Evolutionary conservation across 2,329 filamentous ascomycete species (phyloP).

Genomic region (Myotisia sp.): DNA sequence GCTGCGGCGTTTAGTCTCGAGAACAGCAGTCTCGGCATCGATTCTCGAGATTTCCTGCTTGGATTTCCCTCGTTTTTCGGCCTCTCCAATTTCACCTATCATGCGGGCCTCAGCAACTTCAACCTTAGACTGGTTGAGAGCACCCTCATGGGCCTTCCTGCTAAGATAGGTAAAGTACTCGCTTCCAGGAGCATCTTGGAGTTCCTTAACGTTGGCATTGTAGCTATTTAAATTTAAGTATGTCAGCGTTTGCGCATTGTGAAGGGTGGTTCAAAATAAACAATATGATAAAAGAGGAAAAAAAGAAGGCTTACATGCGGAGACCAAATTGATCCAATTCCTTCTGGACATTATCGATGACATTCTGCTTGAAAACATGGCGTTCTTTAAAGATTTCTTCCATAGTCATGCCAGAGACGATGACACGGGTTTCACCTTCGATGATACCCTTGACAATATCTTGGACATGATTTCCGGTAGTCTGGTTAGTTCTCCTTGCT

Average conservation of each 20-base stretch:
- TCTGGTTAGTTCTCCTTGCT: constrained; percentile 25
- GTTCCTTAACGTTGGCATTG: constrained; percentile 70
- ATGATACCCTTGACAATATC: constrained; percentile 84
- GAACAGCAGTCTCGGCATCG: constrained; percentile 67
- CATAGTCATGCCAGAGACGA: constrained; percentile 84
- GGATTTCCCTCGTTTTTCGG: constrained; percentile 62
- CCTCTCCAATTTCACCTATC: constrained; percentile 50
- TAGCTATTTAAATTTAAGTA: constrained; percentile 34
- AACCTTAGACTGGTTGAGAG: constrained; percentile 61
- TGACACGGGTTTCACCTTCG: constrained; percentile 70
- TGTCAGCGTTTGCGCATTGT: too few species aligned
- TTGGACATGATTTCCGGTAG: constrained; percentile 50
- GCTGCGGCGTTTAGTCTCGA: constrained; percentile 70
- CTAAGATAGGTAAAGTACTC: constrained; percentile 72
- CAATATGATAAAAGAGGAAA: too few species aligned
- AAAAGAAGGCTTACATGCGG: constrained; percentile 40
- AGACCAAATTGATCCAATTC: constrained; percentile 72
- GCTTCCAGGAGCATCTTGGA: constrained; percentile 68
- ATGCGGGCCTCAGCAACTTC: constrained; percentile 46
- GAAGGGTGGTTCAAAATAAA: too few species aligned
- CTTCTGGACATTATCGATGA: constrained; percentile 60
- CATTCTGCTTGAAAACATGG: constrained; percentile 61
- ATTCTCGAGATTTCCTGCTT: constrained; percentile 82
- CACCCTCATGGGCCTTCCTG: constrained; percentile 72
- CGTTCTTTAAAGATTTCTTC: constrained; percentile 73